Conservation (phyloP, 1,284 basidiomycete species). For the Pyrrhoderma noxium region DNA sequence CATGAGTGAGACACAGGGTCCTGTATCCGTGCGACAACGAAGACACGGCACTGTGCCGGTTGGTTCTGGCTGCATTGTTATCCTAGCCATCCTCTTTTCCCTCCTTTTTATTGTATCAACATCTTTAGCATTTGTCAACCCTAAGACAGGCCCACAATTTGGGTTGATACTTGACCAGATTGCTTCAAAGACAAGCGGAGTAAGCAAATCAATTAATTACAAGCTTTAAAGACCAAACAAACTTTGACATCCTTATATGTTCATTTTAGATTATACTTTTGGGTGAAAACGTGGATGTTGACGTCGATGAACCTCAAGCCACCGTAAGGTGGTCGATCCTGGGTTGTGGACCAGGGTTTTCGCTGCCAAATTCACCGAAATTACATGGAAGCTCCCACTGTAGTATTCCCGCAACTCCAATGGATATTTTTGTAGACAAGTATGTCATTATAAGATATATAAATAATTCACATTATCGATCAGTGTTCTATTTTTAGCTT, state of each 20-base stretch:
- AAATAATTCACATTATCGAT: background rate
- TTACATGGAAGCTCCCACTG: conserved; percentile 39
- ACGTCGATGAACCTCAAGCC: conserved; percentile 49
- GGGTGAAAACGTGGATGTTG: conserved; percentile 50
- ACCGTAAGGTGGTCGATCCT: conserved; percentile 50
- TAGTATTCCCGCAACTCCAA: conserved; percentile 38
- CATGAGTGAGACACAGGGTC: no score
- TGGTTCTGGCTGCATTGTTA: conserved; percentile 33
- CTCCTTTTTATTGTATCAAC: conserved; percentile 42
- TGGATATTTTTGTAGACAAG: conserved; percentile 46
- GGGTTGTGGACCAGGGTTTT: conserved; percentile 41
- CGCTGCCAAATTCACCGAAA: conserved; percentile 44
- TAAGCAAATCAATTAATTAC: conserved; percentile 23
- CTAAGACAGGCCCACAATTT: conserved; percentile 36
- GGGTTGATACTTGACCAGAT: conserved; percentile 36
- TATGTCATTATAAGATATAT: conserved; percentile 24
- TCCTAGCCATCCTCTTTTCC: conserved; percentile 34
- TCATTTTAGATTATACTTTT: conserved; percentile 40
- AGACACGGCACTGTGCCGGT: conserved; percentile 28
- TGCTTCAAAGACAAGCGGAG: conserved; percentile 38
- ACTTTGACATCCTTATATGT: background rate
- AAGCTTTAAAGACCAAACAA: background rate
- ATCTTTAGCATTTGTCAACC: conserved; percentile 43
- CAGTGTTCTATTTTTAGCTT: background rate
- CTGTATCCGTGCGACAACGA: no score